phyloP scores from a whole-genome alignment of 108 stramenopile genomes.

The Aurantiochytrium sp. region DNA sequence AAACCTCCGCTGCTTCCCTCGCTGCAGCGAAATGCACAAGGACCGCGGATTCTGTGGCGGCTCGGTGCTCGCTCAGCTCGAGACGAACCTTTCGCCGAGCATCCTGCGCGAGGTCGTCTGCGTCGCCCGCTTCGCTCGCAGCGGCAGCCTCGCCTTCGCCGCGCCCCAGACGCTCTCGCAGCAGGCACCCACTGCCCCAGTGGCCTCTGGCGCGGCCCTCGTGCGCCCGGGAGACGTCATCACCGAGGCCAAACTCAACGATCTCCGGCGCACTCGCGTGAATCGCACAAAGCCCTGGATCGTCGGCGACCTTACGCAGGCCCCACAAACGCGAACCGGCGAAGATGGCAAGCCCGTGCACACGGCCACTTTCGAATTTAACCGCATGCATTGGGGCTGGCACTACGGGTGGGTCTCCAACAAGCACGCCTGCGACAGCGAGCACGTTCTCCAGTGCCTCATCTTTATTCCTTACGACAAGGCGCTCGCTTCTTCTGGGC shows the following conservation, averaged over 20 bases:
- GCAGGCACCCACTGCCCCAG: too few relatives aligned
- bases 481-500: too few relatives aligned
- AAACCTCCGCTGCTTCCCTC: not conserved
- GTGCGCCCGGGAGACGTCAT: not conserved
- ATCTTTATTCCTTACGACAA: not conserved
- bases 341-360: not conserved
- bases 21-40: not conserved
- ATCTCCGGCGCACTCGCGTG: not conserved
- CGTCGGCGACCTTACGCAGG: not conserved
- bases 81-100: not conserved
- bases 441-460: not conserved
- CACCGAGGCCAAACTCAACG: not conserved
- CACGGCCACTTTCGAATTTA: not conserved
- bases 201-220: not conserved
- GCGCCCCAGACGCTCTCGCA: too few relatives aligned
- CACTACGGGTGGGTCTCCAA: slow-evolving; percentile 27
- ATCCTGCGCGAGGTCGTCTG: not conserved
- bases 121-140: not conserved
- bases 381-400: slow-evolving; percentile 17
- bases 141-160: not conserved
- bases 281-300: not conserved
- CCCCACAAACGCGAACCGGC: not conserved
- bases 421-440: not conserved
- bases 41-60: not conserved
- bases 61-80: not conserved